Conservation (phyloP, 257 asterid genomes). For the Catharanthus roseus region DNA sequence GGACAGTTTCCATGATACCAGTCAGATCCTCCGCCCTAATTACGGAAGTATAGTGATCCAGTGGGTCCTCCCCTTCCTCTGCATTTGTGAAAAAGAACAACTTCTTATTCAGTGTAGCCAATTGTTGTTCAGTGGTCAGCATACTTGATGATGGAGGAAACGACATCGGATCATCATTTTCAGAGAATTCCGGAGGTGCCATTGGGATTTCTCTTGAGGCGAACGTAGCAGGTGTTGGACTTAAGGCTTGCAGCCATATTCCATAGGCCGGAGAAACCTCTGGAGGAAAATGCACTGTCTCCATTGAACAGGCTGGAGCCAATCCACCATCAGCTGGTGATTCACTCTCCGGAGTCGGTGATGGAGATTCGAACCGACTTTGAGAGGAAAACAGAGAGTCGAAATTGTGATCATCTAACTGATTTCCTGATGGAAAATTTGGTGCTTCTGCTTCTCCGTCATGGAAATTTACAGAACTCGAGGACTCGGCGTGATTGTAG, state of each 20-base stretch:
- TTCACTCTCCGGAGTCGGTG: conserved; percentile 18
- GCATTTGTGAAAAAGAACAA: background rate
- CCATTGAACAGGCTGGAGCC: background rate
- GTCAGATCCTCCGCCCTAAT: conserved; percentile 3
- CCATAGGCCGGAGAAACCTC: conserved; percentile 13
- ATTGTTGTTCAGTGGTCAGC: background rate
- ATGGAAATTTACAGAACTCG: background rate
- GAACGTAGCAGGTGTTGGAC: conserved; percentile 1
- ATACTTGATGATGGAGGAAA: conserved; percentile 8
- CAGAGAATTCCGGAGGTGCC: conserved; percentile 16
- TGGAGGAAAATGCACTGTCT: background rate
- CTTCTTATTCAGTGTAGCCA: background rate
- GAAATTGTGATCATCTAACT: no score
- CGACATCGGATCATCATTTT: conserved; percentile 19
- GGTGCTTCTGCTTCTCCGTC: background rate
- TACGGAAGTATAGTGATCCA: background rate
- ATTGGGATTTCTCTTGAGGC: background rate
- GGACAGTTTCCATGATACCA: conserved; percentile 12
- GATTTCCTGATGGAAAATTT: background rate
- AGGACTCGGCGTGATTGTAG: background rate
- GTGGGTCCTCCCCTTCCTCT: conserved; percentile 4
- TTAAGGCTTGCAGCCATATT: background rate
- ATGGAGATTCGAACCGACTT: background rate
- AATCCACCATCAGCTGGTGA: background rate
- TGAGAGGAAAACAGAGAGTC: no score